Conservation (phyloP, 2,329 filamentous ascomycete genomes). For the Metarhizium robertsii region DNA sequence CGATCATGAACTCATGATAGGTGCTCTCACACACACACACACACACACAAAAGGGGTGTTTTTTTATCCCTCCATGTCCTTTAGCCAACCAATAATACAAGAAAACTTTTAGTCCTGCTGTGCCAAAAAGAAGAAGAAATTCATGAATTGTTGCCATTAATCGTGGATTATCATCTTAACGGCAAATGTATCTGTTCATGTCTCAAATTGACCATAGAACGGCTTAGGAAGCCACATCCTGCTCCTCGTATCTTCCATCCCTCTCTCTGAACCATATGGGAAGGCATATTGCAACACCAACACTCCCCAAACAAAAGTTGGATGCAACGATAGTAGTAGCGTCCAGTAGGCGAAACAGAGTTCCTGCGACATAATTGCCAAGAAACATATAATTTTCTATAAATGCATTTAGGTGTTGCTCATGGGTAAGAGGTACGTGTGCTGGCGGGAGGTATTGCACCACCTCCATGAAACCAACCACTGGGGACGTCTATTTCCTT, state of each 20-base stretch:
- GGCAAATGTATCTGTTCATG: not conserved
- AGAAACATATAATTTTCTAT: not conserved
- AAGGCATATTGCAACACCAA: not conserved
- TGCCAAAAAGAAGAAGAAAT: too few relatives aligned
- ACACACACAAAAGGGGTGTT: too few relatives aligned
- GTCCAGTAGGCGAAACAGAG: not conserved
- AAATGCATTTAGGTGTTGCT: not conserved
- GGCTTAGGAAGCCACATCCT: not conserved
- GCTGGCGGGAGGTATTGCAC: not conserved
- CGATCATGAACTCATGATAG: not conserved
- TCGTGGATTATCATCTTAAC: too few relatives aligned
- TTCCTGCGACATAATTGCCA: not conserved
- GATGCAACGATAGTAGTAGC: not conserved
- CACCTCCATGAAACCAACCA: not conserved
- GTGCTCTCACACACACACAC: too few relatives aligned
- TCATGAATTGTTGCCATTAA: too few relatives aligned
- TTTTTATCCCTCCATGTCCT: too few relatives aligned
- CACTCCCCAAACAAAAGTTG: not conserved
- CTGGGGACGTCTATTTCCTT: conserved; percentile 4
- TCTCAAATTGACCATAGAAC: not conserved
- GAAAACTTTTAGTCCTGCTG: too few relatives aligned
- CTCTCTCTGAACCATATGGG: not conserved
- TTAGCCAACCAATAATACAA: too few relatives aligned
- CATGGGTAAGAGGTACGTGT: not conserved
- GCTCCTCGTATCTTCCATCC: not conserved